A percentile compares a stretch with the other conserved stretches of the same genome.
Evolutionary conservation across 306 rosid genomes (phyloP).

Genomic region (Acacia melanoxylon): DNA sequence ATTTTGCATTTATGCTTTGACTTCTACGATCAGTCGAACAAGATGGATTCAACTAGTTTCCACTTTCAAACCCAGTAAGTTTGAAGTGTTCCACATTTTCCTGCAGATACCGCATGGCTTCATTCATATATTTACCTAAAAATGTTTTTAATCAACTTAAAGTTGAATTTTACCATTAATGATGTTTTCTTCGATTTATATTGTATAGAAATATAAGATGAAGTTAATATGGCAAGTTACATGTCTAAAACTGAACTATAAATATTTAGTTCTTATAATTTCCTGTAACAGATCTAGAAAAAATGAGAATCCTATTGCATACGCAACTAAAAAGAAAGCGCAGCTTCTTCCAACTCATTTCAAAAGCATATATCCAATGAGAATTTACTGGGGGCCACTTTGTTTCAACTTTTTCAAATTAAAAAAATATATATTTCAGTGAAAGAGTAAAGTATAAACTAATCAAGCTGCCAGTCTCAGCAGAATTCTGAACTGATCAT

Average conservation of each 20-base stretch:
- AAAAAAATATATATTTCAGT: background rate
- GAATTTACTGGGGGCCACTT: background rate
- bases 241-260: background rate
- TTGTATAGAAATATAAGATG: background rate
- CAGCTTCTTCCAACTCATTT: background rate
- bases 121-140: too few species aligned
- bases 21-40: background rate
- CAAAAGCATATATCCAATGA: background rate
- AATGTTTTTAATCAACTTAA: background rate
- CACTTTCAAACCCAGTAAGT: background rate
- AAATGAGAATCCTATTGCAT: background rate
- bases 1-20: background rate
- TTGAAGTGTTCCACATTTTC: background rate
- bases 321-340: background rate
- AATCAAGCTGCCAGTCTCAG: background rate
- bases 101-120: too few species aligned
- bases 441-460: background rate
- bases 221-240: background rate
- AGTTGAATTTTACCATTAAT: background rate
- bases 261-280: background rate
- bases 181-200: too few species aligned
- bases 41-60: background rate
- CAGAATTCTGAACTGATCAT: constrained; percentile 27
- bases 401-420: background rate
- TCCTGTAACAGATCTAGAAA: background rate